These are phyloP conservation scores for Tanozyma kutaoensis DNA, from an alignment of 805 yeast species.

Conservation along the genomic window DNA sequence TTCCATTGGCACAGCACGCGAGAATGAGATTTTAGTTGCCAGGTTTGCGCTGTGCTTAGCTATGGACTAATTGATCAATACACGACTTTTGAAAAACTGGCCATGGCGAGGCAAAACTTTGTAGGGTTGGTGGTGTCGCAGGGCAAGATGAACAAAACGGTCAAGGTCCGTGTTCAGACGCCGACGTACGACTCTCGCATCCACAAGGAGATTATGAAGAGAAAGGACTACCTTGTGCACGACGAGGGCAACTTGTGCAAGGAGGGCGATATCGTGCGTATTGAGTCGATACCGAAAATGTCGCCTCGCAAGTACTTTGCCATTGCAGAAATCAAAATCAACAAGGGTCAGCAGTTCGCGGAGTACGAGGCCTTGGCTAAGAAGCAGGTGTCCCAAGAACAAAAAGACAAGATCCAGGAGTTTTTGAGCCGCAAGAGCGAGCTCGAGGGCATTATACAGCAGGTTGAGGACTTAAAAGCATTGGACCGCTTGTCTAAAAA, in stretches of 20 bases:
- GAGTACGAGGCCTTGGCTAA: constrained; percentile 65
- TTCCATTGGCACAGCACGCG: constrained; percentile 74
- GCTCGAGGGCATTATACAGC: constrained; percentile 12
- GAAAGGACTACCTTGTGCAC: constrained; percentile 82
- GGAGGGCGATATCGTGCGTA: constrained; percentile 92
- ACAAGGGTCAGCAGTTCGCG: constrained; percentile 87
- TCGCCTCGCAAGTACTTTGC: constrained; percentile 78
- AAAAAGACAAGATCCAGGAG: constrained; percentile 37
- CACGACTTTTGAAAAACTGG: no score
- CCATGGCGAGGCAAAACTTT: constrained; percentile 83
- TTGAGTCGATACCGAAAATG: constrained; percentile 78
- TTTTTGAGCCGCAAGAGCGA: constrained; percentile 34
- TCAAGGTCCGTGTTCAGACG: constrained; percentile 79
- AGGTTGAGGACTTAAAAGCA: constrained; percentile 23
- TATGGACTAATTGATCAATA: no score
- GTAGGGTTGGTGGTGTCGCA: constrained; percentile 90
- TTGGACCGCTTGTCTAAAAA: constrained; percentile 17
- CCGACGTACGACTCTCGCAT: constrained; percentile 58
- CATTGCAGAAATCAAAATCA: constrained; percentile 79
- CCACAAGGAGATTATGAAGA: constrained; percentile 62
- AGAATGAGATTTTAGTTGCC: constrained; percentile 52
- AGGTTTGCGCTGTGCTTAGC: no score
- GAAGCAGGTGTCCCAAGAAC: constrained; percentile 53
- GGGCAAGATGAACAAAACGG: constrained; percentile 92
- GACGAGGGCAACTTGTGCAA: constrained; percentile 86